phyloP scores from a whole-genome alignment of 805 yeast genomes.

The Wickerhamomyces sydowiorum region DNA sequence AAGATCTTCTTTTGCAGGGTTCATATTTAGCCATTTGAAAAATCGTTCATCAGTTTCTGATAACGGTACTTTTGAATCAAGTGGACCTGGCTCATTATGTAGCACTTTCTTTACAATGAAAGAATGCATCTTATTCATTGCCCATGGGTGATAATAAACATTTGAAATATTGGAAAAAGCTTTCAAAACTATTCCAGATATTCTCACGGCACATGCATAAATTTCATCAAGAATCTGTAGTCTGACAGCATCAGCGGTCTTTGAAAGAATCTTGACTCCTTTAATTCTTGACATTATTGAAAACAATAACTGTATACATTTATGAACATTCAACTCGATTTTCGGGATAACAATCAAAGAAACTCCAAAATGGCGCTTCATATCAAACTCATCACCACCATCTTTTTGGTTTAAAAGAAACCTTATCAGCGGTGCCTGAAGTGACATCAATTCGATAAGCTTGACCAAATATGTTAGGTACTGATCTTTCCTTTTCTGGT shows the following conservation, averaged over 20 bases:
- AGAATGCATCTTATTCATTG: constrained; percentile 16
- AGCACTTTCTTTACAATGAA: constrained; percentile 11
- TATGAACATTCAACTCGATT: constrained; percentile 16
- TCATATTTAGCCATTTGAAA: constrained; percentile 6
- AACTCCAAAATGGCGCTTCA: constrained; percentile 17
- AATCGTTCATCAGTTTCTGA: constrained; percentile 7
- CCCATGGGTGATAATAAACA: constrained; percentile 22
- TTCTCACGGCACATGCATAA: neutral
- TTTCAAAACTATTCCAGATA: constrained; percentile 3
- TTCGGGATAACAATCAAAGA: constrained; percentile 14
- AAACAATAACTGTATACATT: constrained; percentile 15
- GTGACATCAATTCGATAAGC: constrained; percentile 2
- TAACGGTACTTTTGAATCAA: constrained; percentile 8
- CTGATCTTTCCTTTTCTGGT: constrained; percentile 8
- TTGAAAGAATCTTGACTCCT: constrained; percentile 10
- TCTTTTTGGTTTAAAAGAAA: neutral
- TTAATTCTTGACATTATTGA: constrained; percentile 13
- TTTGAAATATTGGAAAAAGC: constrained; percentile 12
- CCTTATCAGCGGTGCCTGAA: neutral
- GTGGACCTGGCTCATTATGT: neutral
- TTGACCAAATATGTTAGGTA: constrained; percentile 8
- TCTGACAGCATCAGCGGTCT: constrained; percentile 1
- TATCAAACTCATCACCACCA: constrained; percentile 7
- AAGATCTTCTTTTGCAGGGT: constrained; percentile 12
- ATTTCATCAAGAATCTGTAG: constrained; percentile 11